Evolutionary conservation across 1,284 basidiomycete species (phyloP).

Genomic region (Pseudozyma tsukubaensis): DNA sequence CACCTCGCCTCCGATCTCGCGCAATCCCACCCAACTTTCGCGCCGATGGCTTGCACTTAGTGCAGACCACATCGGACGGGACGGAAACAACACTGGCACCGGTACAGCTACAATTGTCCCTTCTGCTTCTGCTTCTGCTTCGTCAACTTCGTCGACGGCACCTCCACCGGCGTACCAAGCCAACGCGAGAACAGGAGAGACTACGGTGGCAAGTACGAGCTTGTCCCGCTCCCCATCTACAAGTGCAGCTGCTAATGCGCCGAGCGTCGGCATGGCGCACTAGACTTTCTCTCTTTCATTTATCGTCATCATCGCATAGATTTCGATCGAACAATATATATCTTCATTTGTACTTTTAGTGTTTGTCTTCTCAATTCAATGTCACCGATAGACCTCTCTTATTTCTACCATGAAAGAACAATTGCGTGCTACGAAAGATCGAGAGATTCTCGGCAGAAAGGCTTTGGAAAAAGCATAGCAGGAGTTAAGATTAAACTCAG

Average conservation of each 20-base stretch:
- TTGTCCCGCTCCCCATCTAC: slow-evolving; percentile 14
- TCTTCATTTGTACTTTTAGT: slow-evolving; percentile 29
- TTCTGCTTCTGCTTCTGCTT: too few relatives aligned
- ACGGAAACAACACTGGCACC: slow-evolving; percentile 7
- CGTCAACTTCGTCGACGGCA: not conserved
- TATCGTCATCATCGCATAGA: too few relatives aligned
- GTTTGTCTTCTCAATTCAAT: not conserved
- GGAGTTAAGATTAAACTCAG: too few relatives aligned
- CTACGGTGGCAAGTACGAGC: slow-evolving; percentile 27
- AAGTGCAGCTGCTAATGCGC: not conserved
- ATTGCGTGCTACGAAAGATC: too few relatives aligned
- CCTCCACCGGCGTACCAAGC: slow-evolving; percentile 49
- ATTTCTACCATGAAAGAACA: too few relatives aligned
- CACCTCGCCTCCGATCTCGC: slow-evolving; percentile 18
- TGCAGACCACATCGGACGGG: slow-evolving; percentile 27
- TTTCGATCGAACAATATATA: not conserved
- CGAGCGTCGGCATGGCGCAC: slow-evolving; percentile 25
- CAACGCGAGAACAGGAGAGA: slow-evolving; percentile 39
- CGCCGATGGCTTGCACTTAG: slow-evolving; percentile 52
- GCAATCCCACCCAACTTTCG: slow-evolving; percentile 45
- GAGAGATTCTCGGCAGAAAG: not conserved
- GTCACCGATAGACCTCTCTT: too few relatives aligned
- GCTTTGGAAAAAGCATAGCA: too few relatives aligned
- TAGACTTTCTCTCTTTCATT: not conserved
- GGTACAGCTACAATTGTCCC: not conserved